Evolutionary conservation across 805 yeast species (phyloP), one percentile per base, ranked within the genome.

Genomic region (Zygotorulaspora danielsina): DNA sequence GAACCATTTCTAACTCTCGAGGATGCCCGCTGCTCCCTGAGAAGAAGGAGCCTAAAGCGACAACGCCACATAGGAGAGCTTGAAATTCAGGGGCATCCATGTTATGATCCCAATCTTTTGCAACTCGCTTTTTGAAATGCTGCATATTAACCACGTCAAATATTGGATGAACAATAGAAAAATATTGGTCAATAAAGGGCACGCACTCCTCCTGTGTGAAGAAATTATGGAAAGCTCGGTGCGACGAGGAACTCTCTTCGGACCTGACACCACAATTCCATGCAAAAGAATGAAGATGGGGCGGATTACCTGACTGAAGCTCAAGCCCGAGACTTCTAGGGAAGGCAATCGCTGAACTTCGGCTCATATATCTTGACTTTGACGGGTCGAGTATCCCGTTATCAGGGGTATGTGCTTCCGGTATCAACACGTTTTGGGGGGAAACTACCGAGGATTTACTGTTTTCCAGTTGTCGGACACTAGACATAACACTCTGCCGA

Each of bases 181-280:
- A 39, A 22, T 39, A 42, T 3, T 16, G 18, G 12, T 32, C 27
- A 5, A 38, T 11, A 8, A 39, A 21, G 4, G 41, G 37, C 19
- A 15, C 16, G 15, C 25, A 34, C 12, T 42, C 46, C 18, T 35
- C 41, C 32, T 42, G 22, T 19, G 44, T 30, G 4, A 42, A 19
- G 18, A 42, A 7, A 10, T 31, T 30, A 7, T 34, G 19, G 16
- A 42, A 25, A 19, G 8, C 20, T 5, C 16, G 16, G 21, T 39
- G 44, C 1, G 44, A 13, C 7, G 12, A 33, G 8, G 44, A 15
- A 4, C 35, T 39, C 34, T 44, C 48, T 22, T 44, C 45, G 12
- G 33, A 33, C 19, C 48, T 32, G 10, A 44, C 29, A 10, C 48
- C 48, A 19, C 48, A 41, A 33, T 44, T 28, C 48, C 48, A 44